These are phyloP conservation scores for Pseudoscleropodium purum DNA, from an alignment of 225 moss, liverwort and hornwort genomes.

Conservation along the genomic window DNA sequence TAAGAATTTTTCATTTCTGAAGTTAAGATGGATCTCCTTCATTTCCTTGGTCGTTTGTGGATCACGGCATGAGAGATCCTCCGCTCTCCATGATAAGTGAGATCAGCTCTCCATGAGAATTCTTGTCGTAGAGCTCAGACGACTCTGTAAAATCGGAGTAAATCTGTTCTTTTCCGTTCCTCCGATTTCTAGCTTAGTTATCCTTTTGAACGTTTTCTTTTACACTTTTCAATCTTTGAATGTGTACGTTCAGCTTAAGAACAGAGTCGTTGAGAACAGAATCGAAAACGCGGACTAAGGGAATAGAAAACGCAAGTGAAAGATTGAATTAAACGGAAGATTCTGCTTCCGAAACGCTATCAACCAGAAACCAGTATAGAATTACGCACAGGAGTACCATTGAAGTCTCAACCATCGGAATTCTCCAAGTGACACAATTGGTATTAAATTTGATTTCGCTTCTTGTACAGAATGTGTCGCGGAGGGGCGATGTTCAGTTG, in stretches of 20 bases:
- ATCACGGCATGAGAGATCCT: neutral
- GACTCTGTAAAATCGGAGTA: neutral
- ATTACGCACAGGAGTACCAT: neutral
- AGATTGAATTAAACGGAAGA: too few species aligned
- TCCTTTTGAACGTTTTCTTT: neutral
- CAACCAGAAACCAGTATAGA: neutral
- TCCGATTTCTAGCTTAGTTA: neutral
- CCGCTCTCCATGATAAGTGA: neutral
- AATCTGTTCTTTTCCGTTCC: neutral
- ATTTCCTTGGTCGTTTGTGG: neutral
- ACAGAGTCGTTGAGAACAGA: neutral
- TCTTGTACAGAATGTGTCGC: neutral
- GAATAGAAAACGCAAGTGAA: neutral
- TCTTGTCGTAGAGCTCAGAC: neutral
- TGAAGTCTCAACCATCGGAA: neutral
- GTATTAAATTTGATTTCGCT: neutral
- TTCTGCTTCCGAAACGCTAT: neutral
- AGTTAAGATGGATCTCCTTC: neutral
- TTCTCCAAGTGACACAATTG: neutral
- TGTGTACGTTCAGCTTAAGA: neutral
- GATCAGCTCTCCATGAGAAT: neutral
- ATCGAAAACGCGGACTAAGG: neutral
- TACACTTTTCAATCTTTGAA: neutral
- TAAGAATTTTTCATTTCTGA: neutral
- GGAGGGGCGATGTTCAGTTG: neutral